phyloP scores from a whole-genome alignment of 148 eudicot species.

The Cornus suecica region DNA sequence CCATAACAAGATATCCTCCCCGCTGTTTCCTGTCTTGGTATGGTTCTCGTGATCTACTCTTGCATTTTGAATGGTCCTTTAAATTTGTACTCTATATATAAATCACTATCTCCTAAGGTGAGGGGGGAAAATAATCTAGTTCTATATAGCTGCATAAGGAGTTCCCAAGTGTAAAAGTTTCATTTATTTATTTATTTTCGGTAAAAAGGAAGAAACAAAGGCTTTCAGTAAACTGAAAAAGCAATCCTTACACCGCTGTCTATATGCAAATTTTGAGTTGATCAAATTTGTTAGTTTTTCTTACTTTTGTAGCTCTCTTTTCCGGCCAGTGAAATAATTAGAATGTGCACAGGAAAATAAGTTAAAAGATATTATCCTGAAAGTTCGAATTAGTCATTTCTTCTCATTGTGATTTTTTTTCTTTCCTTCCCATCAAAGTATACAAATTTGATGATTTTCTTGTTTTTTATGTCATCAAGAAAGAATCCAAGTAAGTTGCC shows the following conservation, averaged over 20 bases:
- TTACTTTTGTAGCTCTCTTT: background rate
- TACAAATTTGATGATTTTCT: background rate
- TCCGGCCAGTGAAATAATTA: background rate
- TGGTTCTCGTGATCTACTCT: constrained; percentile 9
- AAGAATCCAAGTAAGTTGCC: background rate
- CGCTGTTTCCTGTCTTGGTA: constrained; percentile 94
- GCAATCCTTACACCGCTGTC: background rate
- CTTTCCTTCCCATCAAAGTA: background rate
- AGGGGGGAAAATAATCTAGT: too few species aligned
- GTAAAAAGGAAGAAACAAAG: background rate
- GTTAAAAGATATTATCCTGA: background rate
- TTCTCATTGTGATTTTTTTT: background rate
- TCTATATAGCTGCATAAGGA: background rate
- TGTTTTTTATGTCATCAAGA: background rate
- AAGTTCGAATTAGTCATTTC: too few species aligned
- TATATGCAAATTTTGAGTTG: background rate
- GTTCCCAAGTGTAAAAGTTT: background rate
- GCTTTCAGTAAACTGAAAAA: background rate
- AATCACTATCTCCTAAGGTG: too few species aligned
- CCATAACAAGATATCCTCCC: constrained; percentile 92
- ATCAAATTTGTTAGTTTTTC: too few species aligned
- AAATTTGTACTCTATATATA: background rate
- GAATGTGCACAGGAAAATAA: background rate
- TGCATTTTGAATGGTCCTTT: background rate
- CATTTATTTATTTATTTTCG: too few species aligned